Percentiles rank a stretch among this genome's conserved stretches.
Evolutionary conservation across 371 early-diverging fungal genomes (phyloP).

Genomic region (Mucor sp.): DNA sequence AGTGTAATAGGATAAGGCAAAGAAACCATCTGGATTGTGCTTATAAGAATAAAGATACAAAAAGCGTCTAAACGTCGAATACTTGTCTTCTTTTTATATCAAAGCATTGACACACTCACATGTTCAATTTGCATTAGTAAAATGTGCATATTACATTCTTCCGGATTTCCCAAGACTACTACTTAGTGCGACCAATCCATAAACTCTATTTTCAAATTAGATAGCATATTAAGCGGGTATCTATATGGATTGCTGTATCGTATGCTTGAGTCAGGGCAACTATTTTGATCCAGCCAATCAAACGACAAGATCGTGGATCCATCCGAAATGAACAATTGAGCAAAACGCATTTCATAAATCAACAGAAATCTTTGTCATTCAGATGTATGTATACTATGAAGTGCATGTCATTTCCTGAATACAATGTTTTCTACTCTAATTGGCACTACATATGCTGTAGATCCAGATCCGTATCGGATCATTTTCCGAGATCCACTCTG

Average conservation of each 20-base stretch:
- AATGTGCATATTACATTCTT: neutral
- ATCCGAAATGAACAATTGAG: neutral
- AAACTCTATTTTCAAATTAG: neutral
- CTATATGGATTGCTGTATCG: too few species aligned
- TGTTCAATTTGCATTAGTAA: neutral
- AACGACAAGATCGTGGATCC: neutral
- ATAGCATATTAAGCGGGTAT: neutral
- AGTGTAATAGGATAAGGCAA: constrained; percentile 14
- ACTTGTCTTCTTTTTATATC: neutral
- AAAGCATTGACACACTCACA: neutral
- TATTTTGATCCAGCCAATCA: neutral
- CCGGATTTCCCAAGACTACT: neutral
- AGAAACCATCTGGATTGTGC: neutral
- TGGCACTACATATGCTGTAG: neutral
- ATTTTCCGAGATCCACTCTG: neutral
- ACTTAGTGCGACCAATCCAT: neutral
- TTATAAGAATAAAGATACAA: neutral
- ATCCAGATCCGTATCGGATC: neutral
- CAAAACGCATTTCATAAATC: neutral
- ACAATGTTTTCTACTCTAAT: neutral
- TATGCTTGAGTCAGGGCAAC: neutral
- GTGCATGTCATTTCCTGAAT: neutral
- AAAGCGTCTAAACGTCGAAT: neutral
- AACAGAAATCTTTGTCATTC: neutral
- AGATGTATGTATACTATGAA: neutral